Conservation (phyloP, 441 rosid species). For the Manihot esculenta region DNA sequence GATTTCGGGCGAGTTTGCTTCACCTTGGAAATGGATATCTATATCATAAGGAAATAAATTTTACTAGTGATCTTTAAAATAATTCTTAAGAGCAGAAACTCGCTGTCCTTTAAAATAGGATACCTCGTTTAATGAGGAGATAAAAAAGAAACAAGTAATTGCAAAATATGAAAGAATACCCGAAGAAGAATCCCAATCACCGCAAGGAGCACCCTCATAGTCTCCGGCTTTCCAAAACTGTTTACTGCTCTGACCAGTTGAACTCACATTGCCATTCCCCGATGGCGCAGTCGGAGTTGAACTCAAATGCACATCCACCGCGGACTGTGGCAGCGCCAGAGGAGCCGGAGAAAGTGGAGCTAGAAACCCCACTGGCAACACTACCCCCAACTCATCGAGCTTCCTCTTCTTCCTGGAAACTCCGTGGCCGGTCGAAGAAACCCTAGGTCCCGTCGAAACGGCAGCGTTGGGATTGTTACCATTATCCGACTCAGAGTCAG, state of each 20-base stretch:
- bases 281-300: conserved; percentile 2
- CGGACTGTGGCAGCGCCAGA: not conserved
- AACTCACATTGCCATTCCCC: conserved; percentile 8
- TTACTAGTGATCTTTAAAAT: too few relatives aligned
- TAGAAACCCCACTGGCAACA: conserved; percentile 43
- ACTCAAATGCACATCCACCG: not conserved
- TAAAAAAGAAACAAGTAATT: not conserved
- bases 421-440: not conserved
- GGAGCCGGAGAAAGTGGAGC: conserved; percentile 28
- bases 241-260: conserved; percentile 34
- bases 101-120: too few relatives aligned
- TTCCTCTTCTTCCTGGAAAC: conserved; percentile 35
- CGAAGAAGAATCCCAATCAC: conserved; percentile 52
- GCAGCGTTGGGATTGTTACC: not conserved
- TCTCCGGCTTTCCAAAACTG: conserved; percentile 99
- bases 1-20: too few relatives aligned
- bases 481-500: conserved; percentile 36
- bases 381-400: conserved; percentile 32
- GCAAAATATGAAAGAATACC: conserved; percentile 32
- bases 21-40: too few relatives aligned
- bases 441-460: conserved; percentile 25
- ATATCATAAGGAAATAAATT: too few relatives aligned
- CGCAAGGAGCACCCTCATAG: conserved; percentile 53
- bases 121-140: too few relatives aligned
- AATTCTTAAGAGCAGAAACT: too few relatives aligned